A percentile compares a stretch with the other conserved stretches of the same genome.
Evolutionary conservation across 2,329 filamentous ascomycete species (phyloP).

Genomic region (Penicillium sp.): DNA sequence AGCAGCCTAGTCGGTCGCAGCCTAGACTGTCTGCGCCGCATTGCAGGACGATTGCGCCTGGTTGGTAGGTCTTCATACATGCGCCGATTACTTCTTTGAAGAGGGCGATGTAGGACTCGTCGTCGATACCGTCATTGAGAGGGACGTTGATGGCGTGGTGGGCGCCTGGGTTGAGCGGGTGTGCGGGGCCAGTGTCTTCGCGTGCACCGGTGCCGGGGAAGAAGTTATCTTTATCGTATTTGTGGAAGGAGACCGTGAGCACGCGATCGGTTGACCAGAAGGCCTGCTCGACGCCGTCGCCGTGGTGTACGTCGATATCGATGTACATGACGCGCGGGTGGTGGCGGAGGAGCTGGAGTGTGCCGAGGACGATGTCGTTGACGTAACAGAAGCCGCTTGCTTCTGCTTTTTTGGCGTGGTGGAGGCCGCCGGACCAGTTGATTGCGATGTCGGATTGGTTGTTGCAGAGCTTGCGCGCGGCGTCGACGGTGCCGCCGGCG

Average conservation of each 20-base stretch:
- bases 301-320: constrained; percentile 90
- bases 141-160: constrained; percentile 91
- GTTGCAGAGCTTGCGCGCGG: constrained; percentile 82
- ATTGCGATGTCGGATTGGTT: constrained; percentile 92
- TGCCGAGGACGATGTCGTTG: constrained; percentile 95
- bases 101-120: constrained; percentile 80
- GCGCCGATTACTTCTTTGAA: constrained; percentile 78
- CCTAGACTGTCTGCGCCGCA: constrained; percentile 94
- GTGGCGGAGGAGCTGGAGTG: constrained; percentile 79
- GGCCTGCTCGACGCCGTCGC: constrained; percentile 85
- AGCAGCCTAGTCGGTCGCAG: constrained; percentile 87
- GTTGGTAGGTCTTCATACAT: constrained; percentile 79
- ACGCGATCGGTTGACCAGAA: constrained; percentile 88
- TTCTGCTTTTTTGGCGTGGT: constrained; percentile 92
- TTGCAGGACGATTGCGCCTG: constrained; percentile 86
- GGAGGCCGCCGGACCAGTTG: constrained; percentile 94
- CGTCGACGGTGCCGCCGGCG: constrained; percentile 84
- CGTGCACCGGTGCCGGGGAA: constrained; percentile 90
- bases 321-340: constrained; percentile 89
- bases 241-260: constrained; percentile 93
- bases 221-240: constrained; percentile 81
- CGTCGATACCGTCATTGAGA: constrained; percentile 84
- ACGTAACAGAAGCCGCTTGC: constrained; percentile 98
- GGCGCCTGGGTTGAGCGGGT: constrained; percentile 79
- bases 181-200: constrained; percentile 78